Evolutionary conservation across 495 filamentous ascomycete species (phyloP), one percentile per base, ranked within the genome.

Genomic region (Ramalina intermedia): DNA sequence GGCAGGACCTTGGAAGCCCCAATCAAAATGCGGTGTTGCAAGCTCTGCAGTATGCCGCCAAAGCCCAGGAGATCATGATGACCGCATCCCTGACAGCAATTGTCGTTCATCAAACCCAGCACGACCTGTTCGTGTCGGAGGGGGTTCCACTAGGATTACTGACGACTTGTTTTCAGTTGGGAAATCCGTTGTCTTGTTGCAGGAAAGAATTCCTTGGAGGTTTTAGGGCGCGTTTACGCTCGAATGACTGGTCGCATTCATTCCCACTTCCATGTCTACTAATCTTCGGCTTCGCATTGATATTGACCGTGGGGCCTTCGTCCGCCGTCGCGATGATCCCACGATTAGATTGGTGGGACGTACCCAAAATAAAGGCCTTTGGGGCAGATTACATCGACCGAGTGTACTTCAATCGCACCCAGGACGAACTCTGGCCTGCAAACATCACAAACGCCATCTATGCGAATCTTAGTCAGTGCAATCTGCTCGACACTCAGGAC

Each of bases 401-500:
- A 52, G 21, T 52, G 13, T 52, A 46, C 17, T 41, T 52, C 49
- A 52, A 52, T 13, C 43, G 36, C 43, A 46, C 49, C 20, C 29
- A 46, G 41, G 40, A 13, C 20, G 44, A 52, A 38, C 44, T 52
- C 11, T 52, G 50, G 50, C 50, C 50, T 26, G 44, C 20, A 41
- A 27, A 52, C 11, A 52, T 52, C 35, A 42, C 50, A 16, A 52
- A 48, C 24, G 50, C 21, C 23, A 52, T 52, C 26, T 48, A 48
- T 20, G 33, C 44, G 24, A 40, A 47, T 37, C 14, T 52, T 17
- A 47, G 6, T 39, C 3, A 38, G n/a, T 52, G 43, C 37, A 23
- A 5, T 21, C 3, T 13, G 13, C 26, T 4, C 13, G 27, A 14
- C 36, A 17, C 21, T 14, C 18, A 48, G 1, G 24, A 47, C 1